Evolutionary conservation across 345 rosid species (phyloP).

Genomic region (Brassica cretica): DNA sequence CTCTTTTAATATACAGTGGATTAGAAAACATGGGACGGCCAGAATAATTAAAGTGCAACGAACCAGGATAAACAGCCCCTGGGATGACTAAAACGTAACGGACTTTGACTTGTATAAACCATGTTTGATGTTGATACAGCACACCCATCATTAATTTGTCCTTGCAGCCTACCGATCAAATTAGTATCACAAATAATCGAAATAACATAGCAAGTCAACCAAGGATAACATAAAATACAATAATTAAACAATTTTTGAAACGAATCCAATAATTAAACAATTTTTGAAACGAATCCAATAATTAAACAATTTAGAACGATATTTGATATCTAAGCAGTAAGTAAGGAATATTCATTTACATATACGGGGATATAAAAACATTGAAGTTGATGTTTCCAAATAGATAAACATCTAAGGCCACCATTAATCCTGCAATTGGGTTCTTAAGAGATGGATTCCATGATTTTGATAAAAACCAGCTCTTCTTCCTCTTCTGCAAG

Average conservation of each 20-base stretch:
- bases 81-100: conserved; percentile 1
- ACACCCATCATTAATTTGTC: conserved; percentile 6
- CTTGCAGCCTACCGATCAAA: conserved; percentile 12
- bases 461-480: too few relatives aligned
- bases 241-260: not conserved
- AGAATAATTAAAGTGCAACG: conserved; percentile 26
- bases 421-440: too few relatives aligned
- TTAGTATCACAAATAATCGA: not conserved
- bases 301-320: not conserved
- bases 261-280: not conserved
- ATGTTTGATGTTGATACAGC: conserved; percentile 32
- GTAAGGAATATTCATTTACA: not conserved
- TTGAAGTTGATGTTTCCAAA: not conserved
- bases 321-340: conserved; percentile 2
- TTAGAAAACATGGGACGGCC: not conserved
- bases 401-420: too few relatives aligned
- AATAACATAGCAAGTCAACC: not conserved
- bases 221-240: not conserved
- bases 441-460: too few relatives aligned
- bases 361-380: not conserved
- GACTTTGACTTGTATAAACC: conserved; percentile 29
- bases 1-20: too few relatives aligned
- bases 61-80: conserved; percentile 17
- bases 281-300: conserved; percentile 1
- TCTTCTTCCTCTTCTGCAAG: too few relatives aligned